Evolutionary conservation across 768 basidiomycete species (phyloP), one percentile per base, ranked within the genome.

Genomic region (Collybia sp.): DNA sequence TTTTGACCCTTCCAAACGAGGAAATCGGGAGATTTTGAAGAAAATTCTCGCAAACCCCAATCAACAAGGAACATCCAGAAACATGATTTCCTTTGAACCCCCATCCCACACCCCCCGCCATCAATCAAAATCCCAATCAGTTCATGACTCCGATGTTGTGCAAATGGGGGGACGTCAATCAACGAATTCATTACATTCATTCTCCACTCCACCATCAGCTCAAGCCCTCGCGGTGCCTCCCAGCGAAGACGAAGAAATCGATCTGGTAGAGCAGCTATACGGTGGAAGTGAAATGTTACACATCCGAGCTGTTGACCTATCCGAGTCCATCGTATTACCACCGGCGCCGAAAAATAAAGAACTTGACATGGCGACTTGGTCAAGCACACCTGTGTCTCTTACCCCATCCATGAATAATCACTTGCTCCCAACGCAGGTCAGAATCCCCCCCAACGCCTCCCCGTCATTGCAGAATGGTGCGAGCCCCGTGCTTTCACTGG

Each of bases 211-310:
- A 18, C 49, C 58, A 32, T 50, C 57, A 16, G 48, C 57, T 16
- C 36, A 63, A 41, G 37, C 55, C 20, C 38, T 57, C 30, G 46
- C 62, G 15, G 48, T 59, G 6, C 55, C 57, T 49, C 52, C 51
- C 42, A 47, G 61, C 40, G 80, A 82, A 11, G 82, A 88, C 19
- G 93, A 94, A 64, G 95, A 99, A 67, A 84, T 99, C 53, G 96
- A 99, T 63, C 75, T 99, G 5, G 92, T 98, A 3, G 96, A 99
- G 59, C 96, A 99, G 61, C 68, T 98, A 0, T 97, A 93, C 52
- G 95, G 95, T 12, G 66, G 78, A 31, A 80, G 85, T 42, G 76
- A 86, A 49, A 82, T 85, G 2, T 72, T 94, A 13, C 79, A 82
- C 30, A 83, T 82, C 43, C 72, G 74, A 40, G 65, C 81, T 35